phyloP scores from a whole-genome alignment of 2,329 filamentous ascomycete species.

The Diplodia mutila region DNA sequence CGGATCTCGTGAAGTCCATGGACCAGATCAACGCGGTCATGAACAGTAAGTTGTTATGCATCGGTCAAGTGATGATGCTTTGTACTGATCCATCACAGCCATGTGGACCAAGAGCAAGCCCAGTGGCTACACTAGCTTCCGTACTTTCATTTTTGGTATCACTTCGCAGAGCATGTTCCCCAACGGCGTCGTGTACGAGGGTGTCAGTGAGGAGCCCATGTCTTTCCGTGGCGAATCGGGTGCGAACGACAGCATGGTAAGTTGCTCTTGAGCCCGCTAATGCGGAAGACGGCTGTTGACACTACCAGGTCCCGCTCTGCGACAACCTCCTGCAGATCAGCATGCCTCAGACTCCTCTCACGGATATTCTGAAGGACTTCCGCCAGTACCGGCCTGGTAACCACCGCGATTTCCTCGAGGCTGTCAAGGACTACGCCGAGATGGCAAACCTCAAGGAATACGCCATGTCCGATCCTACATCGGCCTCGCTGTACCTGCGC shows the following conservation, averaged over 20 bases:
- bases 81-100: slow-evolving; percentile 42
- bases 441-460: slow-evolving; percentile 62
- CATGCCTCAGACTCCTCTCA: slow-evolving; percentile 89
- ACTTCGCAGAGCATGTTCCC: slow-evolving; percentile 94
- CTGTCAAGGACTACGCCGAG: slow-evolving; percentile 62
- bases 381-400: slow-evolving; percentile 85
- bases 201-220: slow-evolving; percentile 73
- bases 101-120: slow-evolving; percentile 94
- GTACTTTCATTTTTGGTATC: slow-evolving; percentile 97
- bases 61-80: not conserved
- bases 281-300: not conserved
- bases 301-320: slow-evolving; percentile 71
- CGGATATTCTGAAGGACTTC: slow-evolving; percentile 86
- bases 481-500: slow-evolving; percentile 50
- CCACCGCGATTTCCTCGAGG: slow-evolving; percentile 81
- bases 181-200: slow-evolving; percentile 86
- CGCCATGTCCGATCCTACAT: slow-evolving; percentile 66
- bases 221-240: slow-evolving; percentile 91
- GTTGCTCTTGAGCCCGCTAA: slow-evolving; percentile 20
- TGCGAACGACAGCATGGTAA: slow-evolving; percentile 87
- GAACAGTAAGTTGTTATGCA: slow-evolving; percentile 60
- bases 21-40: slow-evolving; percentile 75
- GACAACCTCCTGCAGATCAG: slow-evolving; percentile 84
- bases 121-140: slow-evolving; percentile 82
- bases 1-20: slow-evolving; percentile 62